These are phyloP conservation scores for Jasminum sambac DNA, from an alignment of 257 asterid species.

Conservation along the genomic window DNA sequence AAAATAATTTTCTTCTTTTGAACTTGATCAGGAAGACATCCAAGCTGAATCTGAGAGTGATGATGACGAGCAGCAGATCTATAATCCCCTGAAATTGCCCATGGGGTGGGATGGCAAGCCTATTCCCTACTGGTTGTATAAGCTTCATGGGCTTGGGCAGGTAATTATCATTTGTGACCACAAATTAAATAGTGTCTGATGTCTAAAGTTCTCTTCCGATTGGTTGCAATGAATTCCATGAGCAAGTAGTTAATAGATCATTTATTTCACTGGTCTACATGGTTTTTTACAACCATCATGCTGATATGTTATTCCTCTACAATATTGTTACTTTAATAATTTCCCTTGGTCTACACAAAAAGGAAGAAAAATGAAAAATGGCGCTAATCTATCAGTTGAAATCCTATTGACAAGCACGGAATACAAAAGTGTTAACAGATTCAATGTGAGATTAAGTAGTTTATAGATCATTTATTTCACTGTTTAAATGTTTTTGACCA, in stretches of 20 bases:
- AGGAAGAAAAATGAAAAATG: too few relatives aligned
- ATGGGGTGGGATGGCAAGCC: constrained; percentile 99
- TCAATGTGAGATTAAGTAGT: not conserved
- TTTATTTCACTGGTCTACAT: not conserved
- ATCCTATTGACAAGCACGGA: not conserved
- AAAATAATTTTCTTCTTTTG: not conserved
- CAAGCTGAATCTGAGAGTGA: constrained; percentile 96
- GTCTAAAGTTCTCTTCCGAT: not conserved
- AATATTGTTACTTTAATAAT: not conserved
- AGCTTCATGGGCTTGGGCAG: constrained; percentile 99
- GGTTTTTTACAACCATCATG: not conserved
- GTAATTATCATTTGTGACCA: constrained; percentile 36
- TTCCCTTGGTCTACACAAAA: not conserved
- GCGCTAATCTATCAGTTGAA: not conserved
- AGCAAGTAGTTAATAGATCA: not conserved
- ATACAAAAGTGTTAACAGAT: not conserved
- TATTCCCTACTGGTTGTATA: constrained; percentile 97
- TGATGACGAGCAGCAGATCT: constrained; percentile 95
- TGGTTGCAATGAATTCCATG: not conserved
- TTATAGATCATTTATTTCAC: too few relatives aligned
- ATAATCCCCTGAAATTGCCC: constrained; percentile 95
- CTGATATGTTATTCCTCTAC: not conserved
- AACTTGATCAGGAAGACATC: constrained; percentile 65
- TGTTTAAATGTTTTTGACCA: too few relatives aligned
- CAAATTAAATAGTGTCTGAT: constrained; percentile 15